These are phyloP conservation scores for Plasmodium blacklocki DNA, from an alignment of 169 alveolate genomes.

Conservation along the genomic window DNA sequence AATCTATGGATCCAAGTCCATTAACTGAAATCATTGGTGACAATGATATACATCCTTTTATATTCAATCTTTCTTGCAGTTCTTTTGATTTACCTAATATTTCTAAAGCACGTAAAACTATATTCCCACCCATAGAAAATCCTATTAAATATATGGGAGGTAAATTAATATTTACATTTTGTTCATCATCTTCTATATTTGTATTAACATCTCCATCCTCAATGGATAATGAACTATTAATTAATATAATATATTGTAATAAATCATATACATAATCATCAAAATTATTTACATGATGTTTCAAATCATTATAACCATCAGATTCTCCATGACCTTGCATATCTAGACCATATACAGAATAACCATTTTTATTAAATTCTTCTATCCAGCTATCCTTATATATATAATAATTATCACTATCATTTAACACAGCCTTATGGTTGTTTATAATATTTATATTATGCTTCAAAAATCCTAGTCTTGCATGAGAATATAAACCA, in stretches of 20 bases:
- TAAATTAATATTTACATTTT: slow-evolving; percentile 9
- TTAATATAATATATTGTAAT: slow-evolving; percentile 80
- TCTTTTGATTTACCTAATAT: slow-evolving; percentile 32
- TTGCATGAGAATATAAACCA: slow-evolving; percentile 78
- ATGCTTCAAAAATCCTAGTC: slow-evolving; percentile 79
- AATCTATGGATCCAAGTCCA: slow-evolving; percentile 8
- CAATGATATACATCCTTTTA: slow-evolving; percentile 79
- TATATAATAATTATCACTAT: slow-evolving; percentile 60
- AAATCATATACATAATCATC: slow-evolving; percentile 82
- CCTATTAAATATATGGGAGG: slow-evolving; percentile 79
- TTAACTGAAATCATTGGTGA: slow-evolving; percentile 81
- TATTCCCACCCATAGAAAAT: slow-evolving; percentile 85
- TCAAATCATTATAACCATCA: slow-evolving; percentile 72
- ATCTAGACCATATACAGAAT: slow-evolving; percentile 80
- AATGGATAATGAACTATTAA: slow-evolving; percentile 33
- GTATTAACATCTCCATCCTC: neutral
- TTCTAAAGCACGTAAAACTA: slow-evolving; percentile 76
- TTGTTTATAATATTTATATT: slow-evolving; percentile 75
- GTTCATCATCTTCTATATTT: too few species aligned
- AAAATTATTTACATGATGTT: slow-evolving; percentile 55
- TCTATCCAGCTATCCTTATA: slow-evolving; percentile 82
- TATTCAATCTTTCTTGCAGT: slow-evolving; percentile 25
- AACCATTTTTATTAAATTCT: slow-evolving; percentile 76
- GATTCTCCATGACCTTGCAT: slow-evolving; percentile 83
- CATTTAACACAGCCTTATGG: slow-evolving; percentile 39